Conservation (phyloP, 116 monocot species). For the Thalassia testudinum region DNA sequence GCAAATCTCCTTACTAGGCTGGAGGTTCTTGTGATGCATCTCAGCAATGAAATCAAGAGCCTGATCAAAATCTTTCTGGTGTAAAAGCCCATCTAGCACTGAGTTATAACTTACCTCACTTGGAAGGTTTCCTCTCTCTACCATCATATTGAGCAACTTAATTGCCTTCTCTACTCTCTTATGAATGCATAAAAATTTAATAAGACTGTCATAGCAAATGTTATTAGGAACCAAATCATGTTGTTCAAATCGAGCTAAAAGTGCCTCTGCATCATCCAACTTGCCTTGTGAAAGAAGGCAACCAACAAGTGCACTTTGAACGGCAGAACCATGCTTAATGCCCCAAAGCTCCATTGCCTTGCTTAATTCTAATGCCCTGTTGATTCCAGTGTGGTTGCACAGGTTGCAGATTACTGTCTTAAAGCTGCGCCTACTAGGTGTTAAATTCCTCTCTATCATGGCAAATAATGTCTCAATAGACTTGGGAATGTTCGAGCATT, state of each 20-base stretch:
- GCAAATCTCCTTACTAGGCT: slow-evolving; percentile 21
- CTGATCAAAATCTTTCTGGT: slow-evolving; percentile 34
- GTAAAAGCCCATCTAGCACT: slow-evolving; percentile 32
- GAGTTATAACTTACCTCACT: slow-evolving; percentile 54
- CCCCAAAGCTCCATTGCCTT: slow-evolving; percentile 31
- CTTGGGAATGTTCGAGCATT: slow-evolving; percentile 29
- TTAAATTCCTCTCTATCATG: slow-evolving; percentile 34
- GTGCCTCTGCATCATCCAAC: slow-evolving; percentile 34
- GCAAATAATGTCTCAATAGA: slow-evolving; percentile 32
- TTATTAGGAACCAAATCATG: slow-evolving; percentile 15
- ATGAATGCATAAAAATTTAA: slow-evolving; percentile 38
- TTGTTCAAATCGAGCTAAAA: slow-evolving; percentile 23
- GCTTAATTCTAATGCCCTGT: slow-evolving; percentile 44
- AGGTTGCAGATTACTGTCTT: slow-evolving; percentile 38
- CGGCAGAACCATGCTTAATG: slow-evolving; percentile 38
- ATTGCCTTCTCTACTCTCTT: slow-evolving; percentile 36
- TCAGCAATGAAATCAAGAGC: slow-evolving; percentile 76
- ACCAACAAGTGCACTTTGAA: slow-evolving; percentile 29
- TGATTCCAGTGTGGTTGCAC: slow-evolving; percentile 26
- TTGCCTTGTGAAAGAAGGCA: slow-evolving; percentile 26
- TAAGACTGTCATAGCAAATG: slow-evolving; percentile 31
- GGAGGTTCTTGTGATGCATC: slow-evolving; percentile 44
- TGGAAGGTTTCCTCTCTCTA: slow-evolving; percentile 56
- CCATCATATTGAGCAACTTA: slow-evolving; percentile 58
- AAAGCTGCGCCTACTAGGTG: slow-evolving; percentile 53